phyloP scores from a whole-genome alignment of 2,329 filamentous ascomycete genomes.

The Fusarium phyllophilum region DNA sequence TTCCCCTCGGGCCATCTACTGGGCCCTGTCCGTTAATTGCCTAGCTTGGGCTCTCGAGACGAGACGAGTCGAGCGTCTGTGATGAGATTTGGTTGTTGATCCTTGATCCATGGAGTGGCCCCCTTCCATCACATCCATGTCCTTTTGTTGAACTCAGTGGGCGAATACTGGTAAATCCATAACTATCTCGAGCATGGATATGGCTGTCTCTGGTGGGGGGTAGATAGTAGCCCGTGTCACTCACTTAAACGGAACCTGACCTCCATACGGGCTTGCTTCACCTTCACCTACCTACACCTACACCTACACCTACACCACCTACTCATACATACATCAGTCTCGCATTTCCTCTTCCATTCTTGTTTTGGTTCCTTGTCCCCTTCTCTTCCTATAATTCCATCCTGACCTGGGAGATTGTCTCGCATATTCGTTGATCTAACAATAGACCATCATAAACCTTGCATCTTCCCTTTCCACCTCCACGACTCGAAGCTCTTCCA shows the following conservation, averaged over 20 bases:
- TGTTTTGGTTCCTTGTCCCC: conserved; percentile 14
- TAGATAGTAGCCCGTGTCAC: conserved; percentile 3
- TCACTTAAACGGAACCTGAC: conserved; percentile 13
- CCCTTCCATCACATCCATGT: background rate
- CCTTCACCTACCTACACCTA: background rate
- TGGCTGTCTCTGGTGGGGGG: conserved; percentile 20
- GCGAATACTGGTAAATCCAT: background rate
- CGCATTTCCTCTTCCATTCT: conserved; percentile 9
- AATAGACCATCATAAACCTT: conserved; percentile 20
- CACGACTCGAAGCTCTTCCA: conserved; percentile 5
- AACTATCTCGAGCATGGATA: background rate
- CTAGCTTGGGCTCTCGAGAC: background rate
- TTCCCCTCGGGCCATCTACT: conserved; percentile 10
- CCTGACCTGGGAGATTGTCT: background rate
- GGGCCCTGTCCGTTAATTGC: background rate
- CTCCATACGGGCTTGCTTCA: conserved; percentile 22
- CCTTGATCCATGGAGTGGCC: conserved; percentile 28
- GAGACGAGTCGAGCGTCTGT: conserved; percentile 16
- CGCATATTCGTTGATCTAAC: conserved; percentile 6
- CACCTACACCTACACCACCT: background rate
- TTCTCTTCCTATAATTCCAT: background rate
- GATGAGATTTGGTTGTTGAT: conserved; percentile 23
- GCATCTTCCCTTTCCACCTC: conserved; percentile 3
- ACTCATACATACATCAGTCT: conserved; percentile 20
- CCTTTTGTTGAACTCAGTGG: background rate